Evolutionary conservation across 495 filamentous ascomycete species (phyloP), one percentile per base, ranked within the genome.

Genomic region (Aspergillus nanangensis): DNA sequence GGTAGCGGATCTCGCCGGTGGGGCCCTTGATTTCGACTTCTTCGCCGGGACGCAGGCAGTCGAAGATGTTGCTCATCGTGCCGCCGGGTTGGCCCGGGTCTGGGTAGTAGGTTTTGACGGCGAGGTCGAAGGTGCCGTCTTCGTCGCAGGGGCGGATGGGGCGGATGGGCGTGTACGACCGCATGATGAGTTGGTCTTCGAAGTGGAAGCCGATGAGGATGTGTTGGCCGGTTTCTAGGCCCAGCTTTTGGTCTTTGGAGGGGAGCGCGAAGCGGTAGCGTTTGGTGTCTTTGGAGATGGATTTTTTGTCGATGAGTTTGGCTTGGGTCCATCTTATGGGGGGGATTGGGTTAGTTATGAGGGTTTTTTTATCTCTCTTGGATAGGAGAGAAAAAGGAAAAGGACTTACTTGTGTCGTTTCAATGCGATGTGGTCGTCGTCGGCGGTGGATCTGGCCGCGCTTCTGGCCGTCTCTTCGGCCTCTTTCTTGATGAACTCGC

Each of bases 21-120:
- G 74, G 71, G 0, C 74, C 72, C 22, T 69, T 65, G 34, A 74
- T 56, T 24, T 70, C 61, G n/a, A 74, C 57, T 10, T 57, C 45
- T 41, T 70, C 64, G 21, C 66, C 63, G 10, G 66, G 37, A 5
- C 57, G 20, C 21, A 77, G 55, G 41, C 56, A 56, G 25, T 59
- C 54, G 25, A 76, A 58, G 32, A 75, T 70, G 32, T 66, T 61
- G 35, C 58, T 63, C 44, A 74, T 55, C 10, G 62, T 57, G 14
- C 72, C 71, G 21, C 65, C 47, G 2, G 67, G 60, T 33, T 63
- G 58, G 0, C 38, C 33, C 1, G 32, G 27, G 44, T 50, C 57
- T 0, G 61, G 62, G 37, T 45, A 61, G 53, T 74, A 74, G 11
- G 57, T 57, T 23, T 69, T 69, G 39, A 76, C 60, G 4, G 72